Evolutionary conservation across 306 rosid genomes (phyloP).

Genomic region (Quillaja saponaria): DNA sequence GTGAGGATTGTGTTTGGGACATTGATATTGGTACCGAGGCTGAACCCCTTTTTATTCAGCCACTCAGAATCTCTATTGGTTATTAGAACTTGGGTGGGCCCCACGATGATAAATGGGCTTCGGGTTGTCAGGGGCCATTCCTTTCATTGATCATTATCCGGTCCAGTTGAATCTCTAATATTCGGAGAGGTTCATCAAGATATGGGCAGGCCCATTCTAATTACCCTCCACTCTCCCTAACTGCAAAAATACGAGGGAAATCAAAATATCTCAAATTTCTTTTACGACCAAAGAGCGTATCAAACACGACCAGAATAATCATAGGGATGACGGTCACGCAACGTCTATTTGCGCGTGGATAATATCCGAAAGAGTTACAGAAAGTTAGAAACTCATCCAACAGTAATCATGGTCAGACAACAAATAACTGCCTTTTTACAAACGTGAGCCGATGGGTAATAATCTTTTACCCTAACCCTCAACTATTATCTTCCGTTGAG

Average conservation of each 20-base stretch:
- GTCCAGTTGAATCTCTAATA: no score
- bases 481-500: slow-evolving; percentile 23
- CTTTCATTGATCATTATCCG: no score
- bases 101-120: no score
- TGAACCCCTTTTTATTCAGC: no score
- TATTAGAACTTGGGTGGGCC: no score
- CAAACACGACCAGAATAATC: not conserved
- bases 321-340: not conserved
- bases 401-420: not conserved
- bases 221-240: not conserved
- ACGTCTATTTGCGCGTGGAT: not conserved
- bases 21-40: no score
- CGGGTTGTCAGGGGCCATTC: no score
- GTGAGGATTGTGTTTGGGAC: no score
- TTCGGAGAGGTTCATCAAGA: no score
- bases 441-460: slow-evolving; percentile 39
- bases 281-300: slow-evolving; percentile 3
- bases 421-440: not conserved
- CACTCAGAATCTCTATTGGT: no score
- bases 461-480: slow-evolving; percentile 35
- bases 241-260: slow-evolving; percentile 26
- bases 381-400: slow-evolving; percentile 5
- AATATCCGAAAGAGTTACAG: not conserved
- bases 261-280: not conserved
- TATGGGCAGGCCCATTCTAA: no score